Evolutionary conservation across 2,329 filamentous ascomycete species (phyloP), one percentile per base, ranked within the genome.

Genomic region (Phaeosphaeriaceae sp.): DNA sequence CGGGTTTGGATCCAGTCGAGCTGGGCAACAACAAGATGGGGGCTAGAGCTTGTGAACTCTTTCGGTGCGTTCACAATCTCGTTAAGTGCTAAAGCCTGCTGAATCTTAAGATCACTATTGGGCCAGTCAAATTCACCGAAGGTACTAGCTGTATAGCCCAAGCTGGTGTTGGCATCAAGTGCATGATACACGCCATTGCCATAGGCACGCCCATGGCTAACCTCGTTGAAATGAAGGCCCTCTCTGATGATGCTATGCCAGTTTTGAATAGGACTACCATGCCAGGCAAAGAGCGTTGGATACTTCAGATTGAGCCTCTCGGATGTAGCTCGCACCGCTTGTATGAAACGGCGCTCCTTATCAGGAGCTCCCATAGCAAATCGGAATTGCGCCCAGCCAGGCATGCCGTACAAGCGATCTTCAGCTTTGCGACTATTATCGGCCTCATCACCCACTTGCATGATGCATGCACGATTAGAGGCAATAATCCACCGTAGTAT

Each of bases 301-400:
- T 84, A 77, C 50, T 72, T 57, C 37, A 78, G 59, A 32, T 72
- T 71, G 15, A 78, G 63, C 5, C 75, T 67, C 13, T 62, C 48
- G 2, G 73, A 69, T 18, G 79, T 78, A 4, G 74, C 65, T 30
- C 78, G 76, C 2, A 94, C 78, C 12, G 86, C 84, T 17, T 83
- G 72, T 6, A 85, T 76, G 66, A 97, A 96, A 2, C 84, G 80
- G 28, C 87, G 79, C 67, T 97, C 92, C 64, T 92, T 95, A 64
- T 96, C 90, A n/a, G 91, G 91, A 0, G 90, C 88, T 7, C 92
- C 92, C 77, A 96, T 93, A 0, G 88, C 87, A 60, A 97, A 91
- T 21, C 90, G 83, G 63, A 96, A 97, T 69, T 96, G 92, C 48
- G 90, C 78, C 81, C 86, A 93, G 2, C 74, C 77, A 0, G 78